Evolutionary conservation across 2,329 filamentous ascomycete species (phyloP).

Genomic region (Ophiostoma piceae): DNA sequence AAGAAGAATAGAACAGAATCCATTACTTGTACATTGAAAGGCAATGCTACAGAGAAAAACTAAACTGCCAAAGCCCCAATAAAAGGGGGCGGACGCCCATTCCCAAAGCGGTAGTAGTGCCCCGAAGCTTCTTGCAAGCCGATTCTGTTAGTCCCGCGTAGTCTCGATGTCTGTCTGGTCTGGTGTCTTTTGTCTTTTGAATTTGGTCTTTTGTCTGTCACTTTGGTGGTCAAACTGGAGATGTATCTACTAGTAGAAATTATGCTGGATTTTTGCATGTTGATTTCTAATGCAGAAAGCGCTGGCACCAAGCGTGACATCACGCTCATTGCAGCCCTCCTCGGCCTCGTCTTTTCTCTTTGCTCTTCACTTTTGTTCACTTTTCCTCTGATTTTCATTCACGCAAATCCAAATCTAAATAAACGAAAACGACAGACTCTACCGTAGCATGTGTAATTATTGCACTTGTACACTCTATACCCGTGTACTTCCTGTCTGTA

Average conservation of each 20-base stretch:
- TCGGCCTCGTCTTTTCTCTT: background rate
- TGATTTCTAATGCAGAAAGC: background rate
- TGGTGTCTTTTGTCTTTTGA: background rate
- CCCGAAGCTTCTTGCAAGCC: constrained; percentile 7
- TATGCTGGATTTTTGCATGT: background rate
- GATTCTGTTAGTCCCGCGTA: background rate
- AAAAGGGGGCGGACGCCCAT: constrained; percentile 7
- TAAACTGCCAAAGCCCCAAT: background rate
- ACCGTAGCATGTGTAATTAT: background rate
- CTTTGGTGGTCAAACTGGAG: background rate
- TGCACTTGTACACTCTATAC: background rate
- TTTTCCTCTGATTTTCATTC: no score
- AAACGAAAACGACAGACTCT: background rate
- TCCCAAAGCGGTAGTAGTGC: constrained; percentile 14
- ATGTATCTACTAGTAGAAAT: background rate
- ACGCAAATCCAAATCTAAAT: background rate
- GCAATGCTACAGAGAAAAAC: background rate
- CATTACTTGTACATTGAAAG: no score
- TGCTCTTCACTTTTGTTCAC: no score
- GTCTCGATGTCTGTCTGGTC: background rate
- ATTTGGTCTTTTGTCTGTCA: background rate
- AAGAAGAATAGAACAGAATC: background rate
- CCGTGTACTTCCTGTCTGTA: background rate
- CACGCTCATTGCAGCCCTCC: background rate
- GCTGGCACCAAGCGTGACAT: no score